Conservation (phyloP, 257 asterid genomes). For the Ballota nigra region DNA sequence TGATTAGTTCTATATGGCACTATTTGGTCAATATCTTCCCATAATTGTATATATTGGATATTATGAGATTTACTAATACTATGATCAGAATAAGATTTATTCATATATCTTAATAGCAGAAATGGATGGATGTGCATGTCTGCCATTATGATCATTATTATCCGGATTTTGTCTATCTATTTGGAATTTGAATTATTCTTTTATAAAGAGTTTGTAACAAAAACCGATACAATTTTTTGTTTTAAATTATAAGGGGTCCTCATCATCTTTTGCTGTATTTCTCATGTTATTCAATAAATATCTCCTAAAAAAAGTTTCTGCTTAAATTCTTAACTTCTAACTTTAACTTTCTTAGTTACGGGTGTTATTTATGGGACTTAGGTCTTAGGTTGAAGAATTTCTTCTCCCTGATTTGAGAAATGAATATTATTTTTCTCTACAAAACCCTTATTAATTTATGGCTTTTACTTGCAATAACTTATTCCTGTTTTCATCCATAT, state of each 20-base stretch:
- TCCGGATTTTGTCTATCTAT: slow-evolving; percentile 6
- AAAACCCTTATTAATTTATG: slow-evolving; percentile 1
- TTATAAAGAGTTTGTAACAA: slow-evolving; percentile 11
- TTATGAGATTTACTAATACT: slow-evolving; percentile 10
- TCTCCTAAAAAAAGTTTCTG: slow-evolving; percentile 1
- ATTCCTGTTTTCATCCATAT: slow-evolving; percentile 12
- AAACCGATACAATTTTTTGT: neutral
- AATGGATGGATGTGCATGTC: slow-evolving; percentile 5
- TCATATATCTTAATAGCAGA: slow-evolving; percentile 1
- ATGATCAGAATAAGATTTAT: neutral
- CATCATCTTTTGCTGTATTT: neutral
- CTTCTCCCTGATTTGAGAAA: slow-evolving; percentile 20
- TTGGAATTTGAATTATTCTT: slow-evolving; percentile 16
- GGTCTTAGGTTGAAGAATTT: neutral
- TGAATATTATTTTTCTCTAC: neutral
- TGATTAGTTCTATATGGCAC: slow-evolving; percentile 3
- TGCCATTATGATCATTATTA: neutral
- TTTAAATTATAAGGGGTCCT: neutral
- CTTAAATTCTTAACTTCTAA: neutral
- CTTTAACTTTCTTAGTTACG: neutral
- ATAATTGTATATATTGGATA: neutral
- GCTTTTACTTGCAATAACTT: slow-evolving; percentile 1
- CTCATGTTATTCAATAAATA: slow-evolving; percentile 12
- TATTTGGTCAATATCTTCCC: neutral
- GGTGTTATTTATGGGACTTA: slow-evolving; percentile 9